These are phyloP conservation scores for Ophiostoma piceae DNA, from an alignment of 2,329 filamentous ascomycete species.

Conservation along the genomic window DNA sequence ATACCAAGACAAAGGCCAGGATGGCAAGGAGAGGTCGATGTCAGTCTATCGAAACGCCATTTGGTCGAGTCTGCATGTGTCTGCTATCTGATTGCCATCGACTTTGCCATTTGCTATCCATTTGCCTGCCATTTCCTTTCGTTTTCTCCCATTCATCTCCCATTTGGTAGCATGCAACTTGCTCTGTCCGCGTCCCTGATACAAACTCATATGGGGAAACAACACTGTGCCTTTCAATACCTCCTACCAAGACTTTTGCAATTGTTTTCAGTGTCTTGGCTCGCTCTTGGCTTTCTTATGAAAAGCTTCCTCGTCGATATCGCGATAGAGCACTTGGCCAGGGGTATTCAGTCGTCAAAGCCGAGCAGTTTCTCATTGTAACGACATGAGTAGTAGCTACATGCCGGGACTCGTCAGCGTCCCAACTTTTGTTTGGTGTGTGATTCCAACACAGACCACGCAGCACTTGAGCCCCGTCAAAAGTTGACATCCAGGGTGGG, in stretches of 20 bases:
- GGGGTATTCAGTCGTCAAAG: not conserved
- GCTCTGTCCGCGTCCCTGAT: constrained; percentile 6
- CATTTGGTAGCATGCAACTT: not conserved
- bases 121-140: not conserved
- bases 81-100: not conserved
- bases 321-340: not conserved
- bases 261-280: not conserved
- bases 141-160: not conserved
- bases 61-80: not conserved
- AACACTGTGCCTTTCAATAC: not conserved
- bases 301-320: not conserved
- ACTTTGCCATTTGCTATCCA: not conserved
- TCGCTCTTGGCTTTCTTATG: not conserved
- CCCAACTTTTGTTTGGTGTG: not conserved
- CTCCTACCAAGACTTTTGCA: not conserved
- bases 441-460: not conserved
- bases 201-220: constrained; percentile 4
- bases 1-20: constrained; percentile 11
- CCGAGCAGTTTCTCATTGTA: not conserved
- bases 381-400: not conserved
- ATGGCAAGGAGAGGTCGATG: constrained; percentile 6
- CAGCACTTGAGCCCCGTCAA: not conserved
- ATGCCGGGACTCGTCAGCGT: constrained; percentile 4
- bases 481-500: constrained; percentile 1
- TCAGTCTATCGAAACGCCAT: constrained; percentile 2